A percentile compares a stretch with the other conserved stretches of the same genome.
Evolutionary conservation across 1,284 basidiomycete species (phyloP).

Genomic region (Pascua guehoae): DNA sequence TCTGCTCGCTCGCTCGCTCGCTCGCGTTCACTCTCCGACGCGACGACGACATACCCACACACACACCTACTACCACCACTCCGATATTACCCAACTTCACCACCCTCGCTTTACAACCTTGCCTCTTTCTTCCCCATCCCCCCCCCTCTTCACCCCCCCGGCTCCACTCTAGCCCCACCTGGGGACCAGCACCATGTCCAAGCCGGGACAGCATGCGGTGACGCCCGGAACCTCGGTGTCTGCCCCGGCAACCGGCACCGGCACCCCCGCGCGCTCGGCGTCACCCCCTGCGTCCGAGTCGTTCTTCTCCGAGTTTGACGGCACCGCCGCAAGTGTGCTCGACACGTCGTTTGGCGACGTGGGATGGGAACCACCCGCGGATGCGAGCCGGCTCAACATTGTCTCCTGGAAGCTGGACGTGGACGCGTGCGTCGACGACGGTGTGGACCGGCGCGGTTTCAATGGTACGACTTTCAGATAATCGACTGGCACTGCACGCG

Average conservation of each 20-base stretch:
- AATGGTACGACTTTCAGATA: too few relatives aligned
- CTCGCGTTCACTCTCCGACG: too few relatives aligned
- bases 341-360: slow-evolving; percentile 33
- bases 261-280: slow-evolving; percentile 28
- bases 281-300: slow-evolving; percentile 45
- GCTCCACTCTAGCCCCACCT: neutral
- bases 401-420: slow-evolving; percentile 39
- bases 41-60: neutral
- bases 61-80: neutral
- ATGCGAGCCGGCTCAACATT: slow-evolving; percentile 35
- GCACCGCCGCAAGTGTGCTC: slow-evolving; percentile 39
- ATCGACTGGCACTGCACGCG: too few relatives aligned
- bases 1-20: too few relatives aligned
- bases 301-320: slow-evolving; percentile 43
- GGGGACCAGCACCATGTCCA: slow-evolving; percentile 23
- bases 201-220: slow-evolving; percentile 14
- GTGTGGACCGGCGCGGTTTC: slow-evolving; percentile 43
- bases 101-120: neutral
- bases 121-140: neutral
- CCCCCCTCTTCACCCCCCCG: neutral
- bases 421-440: slow-evolving; percentile 29
- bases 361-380: slow-evolving; percentile 30
- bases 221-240: neutral
- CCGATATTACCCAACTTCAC: too few relatives aligned
- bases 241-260: neutral